Evolutionary conservation across 441 rosid genomes (phyloP).

Genomic region (Flueggea neowawraea): DNA sequence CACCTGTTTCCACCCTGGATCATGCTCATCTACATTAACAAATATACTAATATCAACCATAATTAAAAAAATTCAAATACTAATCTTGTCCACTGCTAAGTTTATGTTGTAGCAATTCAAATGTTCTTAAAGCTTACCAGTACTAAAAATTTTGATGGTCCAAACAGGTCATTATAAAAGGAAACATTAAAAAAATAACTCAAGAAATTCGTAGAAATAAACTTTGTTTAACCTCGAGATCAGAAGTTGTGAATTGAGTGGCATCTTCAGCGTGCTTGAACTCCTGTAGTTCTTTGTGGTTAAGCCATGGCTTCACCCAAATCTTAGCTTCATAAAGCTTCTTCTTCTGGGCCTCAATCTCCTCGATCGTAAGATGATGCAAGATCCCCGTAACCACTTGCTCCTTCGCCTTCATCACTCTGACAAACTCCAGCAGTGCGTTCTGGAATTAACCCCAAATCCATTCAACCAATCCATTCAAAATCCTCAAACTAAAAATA

Average conservation of each 20-base stretch:
- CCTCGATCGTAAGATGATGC: slow-evolving; percentile 81
- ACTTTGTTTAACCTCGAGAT: slow-evolving; percentile 82
- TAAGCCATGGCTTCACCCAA: slow-evolving; percentile 91
- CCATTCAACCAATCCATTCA: not conserved
- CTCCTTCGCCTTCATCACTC: slow-evolving; percentile 79
- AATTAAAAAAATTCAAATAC: too few relatives aligned
- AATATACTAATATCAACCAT: not conserved
- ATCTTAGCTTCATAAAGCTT: slow-evolving; percentile 88
- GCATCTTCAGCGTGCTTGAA: slow-evolving; percentile 67
- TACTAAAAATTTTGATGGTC: too few relatives aligned
- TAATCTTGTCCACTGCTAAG: too few relatives aligned
- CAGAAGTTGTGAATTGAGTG: slow-evolving; percentile 61
- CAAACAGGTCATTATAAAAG: too few relatives aligned
- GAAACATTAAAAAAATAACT: too few relatives aligned
- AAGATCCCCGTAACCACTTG: slow-evolving; percentile 83
- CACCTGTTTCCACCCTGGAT: slow-evolving; percentile 64
- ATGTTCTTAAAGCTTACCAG: too few relatives aligned
- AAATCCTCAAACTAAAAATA: too few relatives aligned
- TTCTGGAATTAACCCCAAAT: too few relatives aligned
- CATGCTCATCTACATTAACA: slow-evolving; percentile 49
- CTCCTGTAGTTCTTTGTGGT: slow-evolving; percentile 82
- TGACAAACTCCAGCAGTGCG: slow-evolving; percentile 66
- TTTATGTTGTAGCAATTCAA: too few relatives aligned
- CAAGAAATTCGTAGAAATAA: not conserved
- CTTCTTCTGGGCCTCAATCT: slow-evolving; percentile 71